These are phyloP conservation scores for Solanum sparsipilum DNA, from an alignment of 257 asterid genomes.

Conservation along the genomic window DNA sequence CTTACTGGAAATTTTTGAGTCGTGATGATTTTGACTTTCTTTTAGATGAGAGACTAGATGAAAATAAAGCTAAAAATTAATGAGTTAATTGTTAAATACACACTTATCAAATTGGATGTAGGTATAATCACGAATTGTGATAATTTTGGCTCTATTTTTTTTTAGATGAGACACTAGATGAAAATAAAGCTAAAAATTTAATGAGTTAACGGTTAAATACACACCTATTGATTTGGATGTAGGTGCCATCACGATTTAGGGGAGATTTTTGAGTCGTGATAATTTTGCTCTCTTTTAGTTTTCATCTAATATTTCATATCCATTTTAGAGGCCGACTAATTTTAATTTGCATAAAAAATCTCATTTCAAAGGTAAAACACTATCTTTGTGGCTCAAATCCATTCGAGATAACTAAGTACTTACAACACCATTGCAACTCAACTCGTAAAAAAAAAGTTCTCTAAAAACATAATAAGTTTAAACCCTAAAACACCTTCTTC, in stretches of 20 bases:
- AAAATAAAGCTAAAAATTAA: too few species aligned
- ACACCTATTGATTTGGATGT: too few species aligned
- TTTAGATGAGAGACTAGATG: too few species aligned
- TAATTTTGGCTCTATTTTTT: not conserved
- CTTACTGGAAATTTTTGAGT: not conserved
- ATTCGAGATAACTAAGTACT: too few species aligned
- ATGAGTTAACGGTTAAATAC: too few species aligned
- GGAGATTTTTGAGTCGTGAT: not conserved
- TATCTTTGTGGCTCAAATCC: not conserved
- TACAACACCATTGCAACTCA: not conserved
- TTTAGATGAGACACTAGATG: not conserved
- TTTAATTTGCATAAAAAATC: not conserved
- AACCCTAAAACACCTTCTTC: not conserved
- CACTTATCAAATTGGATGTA: not conserved
- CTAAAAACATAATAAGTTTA: not conserved
- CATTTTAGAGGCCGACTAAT: too few species aligned
- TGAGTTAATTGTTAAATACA: too few species aligned
- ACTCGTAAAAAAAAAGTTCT: too few species aligned
- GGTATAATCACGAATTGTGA: accelerated
- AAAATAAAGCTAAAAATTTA: too few species aligned
- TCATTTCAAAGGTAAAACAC: accelerated
- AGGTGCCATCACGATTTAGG: not conserved
- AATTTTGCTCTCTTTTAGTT: too few species aligned
- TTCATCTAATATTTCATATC: too few species aligned
- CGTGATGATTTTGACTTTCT: too few species aligned